Conservation (phyloP, 495 filamentous ascomycete genomes). For the Penicillium soppii region DNA sequence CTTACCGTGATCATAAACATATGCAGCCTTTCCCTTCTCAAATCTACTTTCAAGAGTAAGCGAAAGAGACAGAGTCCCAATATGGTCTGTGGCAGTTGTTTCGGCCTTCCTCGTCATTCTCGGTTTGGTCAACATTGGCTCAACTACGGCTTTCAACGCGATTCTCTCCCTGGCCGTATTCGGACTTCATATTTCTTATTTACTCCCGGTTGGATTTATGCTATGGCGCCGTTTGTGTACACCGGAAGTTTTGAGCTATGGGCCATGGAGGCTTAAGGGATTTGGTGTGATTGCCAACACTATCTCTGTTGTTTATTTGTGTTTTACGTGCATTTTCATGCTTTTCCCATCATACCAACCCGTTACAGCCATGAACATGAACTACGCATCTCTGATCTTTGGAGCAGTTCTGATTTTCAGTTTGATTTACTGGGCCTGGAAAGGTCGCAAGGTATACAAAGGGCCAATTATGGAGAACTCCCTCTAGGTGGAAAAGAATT, state of each 20-base stretch:
- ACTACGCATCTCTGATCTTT: not conserved
- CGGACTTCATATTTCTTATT: conserved; percentile 42
- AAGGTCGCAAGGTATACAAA: too few relatives aligned
- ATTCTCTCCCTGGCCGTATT: conserved; percentile 45
- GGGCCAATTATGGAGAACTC: too few relatives aligned
- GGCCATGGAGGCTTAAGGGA: not conserved
- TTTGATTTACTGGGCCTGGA: too few relatives aligned
- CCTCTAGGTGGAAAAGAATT: too few relatives aligned
- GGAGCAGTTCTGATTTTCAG: too few relatives aligned
- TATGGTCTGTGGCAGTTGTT: conserved; percentile 36
- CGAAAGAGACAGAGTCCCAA: too few relatives aligned
- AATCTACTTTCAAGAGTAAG: conserved; percentile 10
- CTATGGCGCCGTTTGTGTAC: conserved; percentile 34
- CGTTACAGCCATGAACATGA: not conserved
- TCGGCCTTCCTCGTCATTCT: conserved; percentile 39
- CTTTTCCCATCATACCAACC: not conserved
- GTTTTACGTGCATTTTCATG: not conserved
- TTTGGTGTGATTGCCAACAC: not conserved
- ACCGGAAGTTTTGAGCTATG: not conserved
- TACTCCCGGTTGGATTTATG: conserved; percentile 39
- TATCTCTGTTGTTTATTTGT: not conserved
- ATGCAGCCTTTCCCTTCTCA: not conserved
- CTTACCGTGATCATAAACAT: too few relatives aligned
- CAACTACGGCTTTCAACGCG: conserved; percentile 46
- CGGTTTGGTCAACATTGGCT: conserved; percentile 51